Conservation (phyloP, 352 stramenopile species). For the Pythium grandisporangium region DNA sequence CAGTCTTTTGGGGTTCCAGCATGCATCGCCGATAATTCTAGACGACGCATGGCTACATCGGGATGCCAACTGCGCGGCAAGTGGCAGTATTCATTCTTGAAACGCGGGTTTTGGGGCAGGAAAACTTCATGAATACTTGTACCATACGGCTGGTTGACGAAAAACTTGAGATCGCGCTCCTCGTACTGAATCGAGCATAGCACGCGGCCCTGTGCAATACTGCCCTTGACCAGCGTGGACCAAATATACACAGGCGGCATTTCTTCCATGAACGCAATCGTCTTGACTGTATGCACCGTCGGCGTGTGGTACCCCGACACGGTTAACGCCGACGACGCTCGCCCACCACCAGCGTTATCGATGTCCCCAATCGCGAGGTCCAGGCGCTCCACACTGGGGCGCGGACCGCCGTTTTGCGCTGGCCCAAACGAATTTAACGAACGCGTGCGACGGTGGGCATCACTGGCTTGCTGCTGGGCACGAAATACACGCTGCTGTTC, state of each 20-base stretch:
- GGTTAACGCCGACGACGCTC: slow-evolving; percentile 9
- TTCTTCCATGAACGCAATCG: slow-evolving; percentile 10
- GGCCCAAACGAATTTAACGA: slow-evolving; percentile 14
- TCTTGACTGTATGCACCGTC: slow-evolving; percentile 1
- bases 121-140: slow-evolving; percentile 75
- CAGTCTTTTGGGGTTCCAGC: slow-evolving; percentile 56
- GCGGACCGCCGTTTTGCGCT: neutral
- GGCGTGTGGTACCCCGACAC: too few species aligned
- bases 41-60: slow-evolving; percentile 45
- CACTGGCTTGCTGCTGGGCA: neutral
- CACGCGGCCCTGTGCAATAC: slow-evolving; percentile 43
- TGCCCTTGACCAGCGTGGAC: slow-evolving; percentile 60
- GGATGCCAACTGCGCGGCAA: slow-evolving; percentile 77
- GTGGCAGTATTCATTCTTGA: slow-evolving; percentile 66
- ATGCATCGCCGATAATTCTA: slow-evolving; percentile 63
- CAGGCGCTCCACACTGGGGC: neutral
- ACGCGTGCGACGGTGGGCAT: slow-evolving; percentile 9
- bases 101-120: slow-evolving; percentile 70
- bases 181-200: slow-evolving; percentile 72
- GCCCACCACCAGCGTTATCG: neutral
- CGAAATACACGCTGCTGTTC: too few species aligned
- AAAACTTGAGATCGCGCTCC: slow-evolving; percentile 46
- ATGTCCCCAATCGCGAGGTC: neutral
- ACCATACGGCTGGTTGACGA: slow-evolving; percentile 62
- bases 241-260: slow-evolving; percentile 65